Base-by-base conservation (phyloP, 176 grass and related monocot species). In the Chrysopogon serrulatus region DNA sequence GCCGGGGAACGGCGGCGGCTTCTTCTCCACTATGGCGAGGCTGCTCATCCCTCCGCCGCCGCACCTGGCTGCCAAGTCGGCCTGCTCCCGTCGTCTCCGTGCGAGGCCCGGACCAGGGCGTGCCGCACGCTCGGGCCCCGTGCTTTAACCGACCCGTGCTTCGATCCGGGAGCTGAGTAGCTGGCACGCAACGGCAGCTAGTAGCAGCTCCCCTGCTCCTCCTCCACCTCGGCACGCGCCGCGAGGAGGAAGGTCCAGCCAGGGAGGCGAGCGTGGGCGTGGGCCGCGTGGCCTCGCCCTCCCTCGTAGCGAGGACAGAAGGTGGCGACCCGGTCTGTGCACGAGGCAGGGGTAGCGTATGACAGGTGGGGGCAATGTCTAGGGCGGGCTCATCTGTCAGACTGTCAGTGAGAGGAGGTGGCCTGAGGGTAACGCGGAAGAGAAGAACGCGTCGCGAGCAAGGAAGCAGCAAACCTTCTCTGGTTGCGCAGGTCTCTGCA, bases 21-120 rank as follows among this genome's bases (percentile, higher is more conserved):
- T 83, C 88, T 82, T 91, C 91, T 99, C 96, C 59, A 85, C 88
- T n/a, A 99, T 90, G 57, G 96, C 93, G 78, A 99, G 73, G 87
- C 96, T 99, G 81, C 75, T 92, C 89, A 87, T 88, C 65, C 30
- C 35, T 75, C 8, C 69, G 5, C 15, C n/a, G 5, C 8, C 64
- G n/a, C 62, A 0, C n/a, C 40, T 16, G 24, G 21, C 32, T 73
- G 41, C 84, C 45, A 60, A 11, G 13, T 7, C 43, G 31, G 18
- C 16, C 40, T 60, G 43, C n/a, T n/a, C n/a, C n/a, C n/a, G n/a
- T n/a, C 42, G 63, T 82, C 76, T 35, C 63, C 27, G 23, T 45
- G 41, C 33, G 10, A 42, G 53, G 24, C 34, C 17, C n/a, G n/a
- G n/a, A n/a, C n/a, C 45, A 48, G 49, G 21, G 8, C 53, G 36